Evolutionary conservation across 257 asterid genomes (phyloP).

Genomic region (Petunia axillaris): DNA sequence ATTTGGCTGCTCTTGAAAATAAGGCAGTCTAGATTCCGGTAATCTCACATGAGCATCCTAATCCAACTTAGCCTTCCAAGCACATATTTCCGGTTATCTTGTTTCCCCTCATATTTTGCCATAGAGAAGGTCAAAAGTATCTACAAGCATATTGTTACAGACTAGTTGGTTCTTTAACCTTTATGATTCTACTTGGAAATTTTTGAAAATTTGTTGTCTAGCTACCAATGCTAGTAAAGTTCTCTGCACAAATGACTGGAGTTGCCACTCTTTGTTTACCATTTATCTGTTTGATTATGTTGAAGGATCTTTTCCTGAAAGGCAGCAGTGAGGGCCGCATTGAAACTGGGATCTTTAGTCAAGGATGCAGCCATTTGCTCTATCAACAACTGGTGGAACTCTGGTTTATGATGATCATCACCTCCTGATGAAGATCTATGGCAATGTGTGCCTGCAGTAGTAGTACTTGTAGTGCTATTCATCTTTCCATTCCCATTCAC

Average conservation of each 20-base stretch:
- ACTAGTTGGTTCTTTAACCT: not conserved
- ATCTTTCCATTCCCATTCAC: not conserved
- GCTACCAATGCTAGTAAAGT: too few species aligned
- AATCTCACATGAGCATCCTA: not conserved
- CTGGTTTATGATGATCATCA: constrained; percentile 20
- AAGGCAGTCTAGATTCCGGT: not conserved
- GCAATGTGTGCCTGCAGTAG: not conserved
- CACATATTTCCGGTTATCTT: not conserved
- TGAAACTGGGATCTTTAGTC: constrained; percentile 32
- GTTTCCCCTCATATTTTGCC: not conserved
- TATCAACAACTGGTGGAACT: constrained; percentile 26
- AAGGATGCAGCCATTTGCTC: constrained; percentile 29
- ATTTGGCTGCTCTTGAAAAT: not conserved
- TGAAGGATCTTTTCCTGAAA: constrained; percentile 16
- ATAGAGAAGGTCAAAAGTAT: not conserved
- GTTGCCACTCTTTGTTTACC: too few species aligned
- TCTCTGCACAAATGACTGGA: too few species aligned
- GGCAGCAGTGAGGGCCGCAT: constrained; percentile 26
- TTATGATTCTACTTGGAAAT: too few species aligned
- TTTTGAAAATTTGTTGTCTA: too few species aligned
- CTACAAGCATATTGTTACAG: not conserved
- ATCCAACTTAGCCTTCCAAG: not conserved
- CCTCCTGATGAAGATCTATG: not conserved
- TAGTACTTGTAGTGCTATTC: not conserved
- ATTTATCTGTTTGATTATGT: not conserved